These are phyloP conservation scores for Cinchona pubescens DNA, from an alignment of 257 asterid species.

Conservation along the genomic window DNA sequence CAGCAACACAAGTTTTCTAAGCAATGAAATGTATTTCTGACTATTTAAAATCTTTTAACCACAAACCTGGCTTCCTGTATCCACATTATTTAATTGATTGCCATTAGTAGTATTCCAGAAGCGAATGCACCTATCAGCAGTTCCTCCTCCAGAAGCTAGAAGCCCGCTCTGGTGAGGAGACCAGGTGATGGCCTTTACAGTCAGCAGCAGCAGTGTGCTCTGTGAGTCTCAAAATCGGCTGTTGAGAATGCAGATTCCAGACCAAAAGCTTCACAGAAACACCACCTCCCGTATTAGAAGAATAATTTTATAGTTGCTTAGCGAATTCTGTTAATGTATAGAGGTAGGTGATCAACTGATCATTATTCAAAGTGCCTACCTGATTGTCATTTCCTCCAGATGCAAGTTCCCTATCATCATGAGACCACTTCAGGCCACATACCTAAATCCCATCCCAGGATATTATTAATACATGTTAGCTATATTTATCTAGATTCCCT, in stretches of 20 bases:
- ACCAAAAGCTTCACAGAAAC: conserved; percentile 89
- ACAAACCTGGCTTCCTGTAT: conserved; percentile 93
- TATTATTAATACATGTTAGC: background rate
- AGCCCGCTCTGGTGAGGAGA: conserved; percentile 92
- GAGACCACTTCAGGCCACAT: conserved; percentile 97
- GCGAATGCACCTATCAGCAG: conserved; percentile 97
- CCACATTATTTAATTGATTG: conserved; percentile 69
- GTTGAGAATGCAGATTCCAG: conserved; percentile 87
- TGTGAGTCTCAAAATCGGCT: conserved; percentile 69
- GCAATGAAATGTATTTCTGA: background rate
- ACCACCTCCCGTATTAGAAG: background rate
- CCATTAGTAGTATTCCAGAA: conserved; percentile 93
- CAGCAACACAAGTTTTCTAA: background rate
- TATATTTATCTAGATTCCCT: background rate
- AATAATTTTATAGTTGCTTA: background rate
- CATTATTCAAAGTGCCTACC: conserved; percentile 30
- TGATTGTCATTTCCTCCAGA: conserved; percentile 98
- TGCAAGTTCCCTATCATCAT: conserved; percentile 94
- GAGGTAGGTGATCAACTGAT: too few relatives aligned
- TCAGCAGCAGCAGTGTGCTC: conserved; percentile 98
- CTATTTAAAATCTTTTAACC: background rate
- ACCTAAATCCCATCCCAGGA: conserved; percentile 48
- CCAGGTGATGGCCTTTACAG: conserved; percentile 98
- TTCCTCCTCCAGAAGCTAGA: conserved; percentile 97
- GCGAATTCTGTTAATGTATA: background rate